Conservation (phyloP, 2,329 filamentous ascomycete genomes). For the Lanzia echinophila region DNA sequence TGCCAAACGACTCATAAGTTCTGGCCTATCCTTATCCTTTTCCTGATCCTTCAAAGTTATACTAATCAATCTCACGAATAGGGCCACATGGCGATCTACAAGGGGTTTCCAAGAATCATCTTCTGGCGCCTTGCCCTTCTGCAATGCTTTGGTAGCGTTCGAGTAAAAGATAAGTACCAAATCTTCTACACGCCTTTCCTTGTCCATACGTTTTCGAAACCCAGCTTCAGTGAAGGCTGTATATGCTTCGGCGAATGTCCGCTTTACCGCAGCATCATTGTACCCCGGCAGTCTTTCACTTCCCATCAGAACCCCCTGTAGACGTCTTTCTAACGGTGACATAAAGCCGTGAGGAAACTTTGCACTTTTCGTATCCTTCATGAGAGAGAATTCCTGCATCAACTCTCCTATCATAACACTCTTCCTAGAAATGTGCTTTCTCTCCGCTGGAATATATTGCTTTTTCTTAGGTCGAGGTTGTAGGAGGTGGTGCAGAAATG, state of each 20-base stretch:
- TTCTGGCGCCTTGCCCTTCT: conserved; percentile 65
- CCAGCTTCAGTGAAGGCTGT: conserved; percentile 84
- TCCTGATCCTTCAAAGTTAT: conserved; percentile 76
- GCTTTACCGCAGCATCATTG: conserved; percentile 82
- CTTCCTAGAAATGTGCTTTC: conserved; percentile 47
- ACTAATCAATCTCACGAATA: conserved; percentile 84
- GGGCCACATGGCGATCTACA: conserved; percentile 87
- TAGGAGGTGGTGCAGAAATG: conserved; percentile 87
- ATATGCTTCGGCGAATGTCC: conserved; percentile 90
- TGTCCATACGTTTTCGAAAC: conserved; percentile 87
- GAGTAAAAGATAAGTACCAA: conserved; percentile 95
- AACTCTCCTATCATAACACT: conserved; percentile 76
- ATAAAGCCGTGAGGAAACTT: conserved; percentile 67
- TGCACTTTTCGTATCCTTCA: conserved; percentile 62
- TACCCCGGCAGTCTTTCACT: conserved; percentile 81
- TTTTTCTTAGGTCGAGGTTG: conserved; percentile 85
- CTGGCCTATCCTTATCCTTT: conserved; percentile 76
- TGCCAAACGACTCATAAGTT: conserved; percentile 70
- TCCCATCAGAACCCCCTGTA: conserved; percentile 53
- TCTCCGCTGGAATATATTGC: conserved; percentile 62
- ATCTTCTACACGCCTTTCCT: conserved; percentile 87
- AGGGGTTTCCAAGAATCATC: conserved; percentile 89
- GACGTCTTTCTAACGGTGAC: conserved; percentile 49
- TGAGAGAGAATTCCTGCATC: conserved; percentile 73
- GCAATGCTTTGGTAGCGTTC: conserved; percentile 83